phyloP scores from a whole-genome alignment of 176 grass and related monocot genomes.

The Ensete glaucum region DNA sequence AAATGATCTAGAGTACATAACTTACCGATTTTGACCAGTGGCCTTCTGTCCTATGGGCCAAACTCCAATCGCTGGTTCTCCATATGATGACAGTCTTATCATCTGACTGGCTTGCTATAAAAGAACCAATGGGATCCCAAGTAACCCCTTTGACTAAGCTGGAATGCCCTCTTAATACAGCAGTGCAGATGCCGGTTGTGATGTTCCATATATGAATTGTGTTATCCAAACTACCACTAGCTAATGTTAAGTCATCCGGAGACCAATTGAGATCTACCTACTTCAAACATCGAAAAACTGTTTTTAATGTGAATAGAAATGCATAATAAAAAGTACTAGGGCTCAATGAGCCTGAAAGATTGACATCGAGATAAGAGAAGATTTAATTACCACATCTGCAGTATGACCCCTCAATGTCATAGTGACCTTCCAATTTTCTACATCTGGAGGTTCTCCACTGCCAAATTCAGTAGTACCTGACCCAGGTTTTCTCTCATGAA shows the following conservation, averaged over 20 bases:
- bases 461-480: slow-evolving; percentile 91
- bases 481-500: slow-evolving; percentile 92
- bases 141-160: slow-evolving; percentile 96
- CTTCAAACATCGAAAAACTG: slow-evolving; percentile 32
- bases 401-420: slow-evolving; percentile 96
- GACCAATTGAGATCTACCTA: slow-evolving; percentile 99
- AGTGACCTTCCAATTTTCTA: slow-evolving; percentile 96
- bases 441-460: slow-evolving; percentile 82
- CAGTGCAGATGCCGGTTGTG: slow-evolving; percentile 85
- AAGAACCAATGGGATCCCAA: slow-evolving; percentile 98
- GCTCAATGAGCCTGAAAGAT: background rate
- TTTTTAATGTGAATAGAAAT: background rate
- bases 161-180: slow-evolving; percentile 87
- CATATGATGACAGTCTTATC: slow-evolving; percentile 96
- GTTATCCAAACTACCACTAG: slow-evolving; percentile 89
- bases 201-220: slow-evolving; percentile 95
- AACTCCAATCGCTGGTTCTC: slow-evolving; percentile 95
- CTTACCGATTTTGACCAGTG: slow-evolving; percentile 96
- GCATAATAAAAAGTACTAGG: slow-evolving; percentile 3
- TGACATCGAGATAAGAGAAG: background rate
- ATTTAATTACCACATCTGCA: slow-evolving; percentile 84
- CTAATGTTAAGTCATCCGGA: slow-evolving; percentile 79
- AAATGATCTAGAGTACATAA: slow-evolving; percentile 18
- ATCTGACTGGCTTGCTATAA: slow-evolving; percentile 92
- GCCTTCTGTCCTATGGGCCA: slow-evolving; percentile 87